Conservation (phyloP, 352 stramenopile species). For the Phytophthora boehmeriae region DNA sequence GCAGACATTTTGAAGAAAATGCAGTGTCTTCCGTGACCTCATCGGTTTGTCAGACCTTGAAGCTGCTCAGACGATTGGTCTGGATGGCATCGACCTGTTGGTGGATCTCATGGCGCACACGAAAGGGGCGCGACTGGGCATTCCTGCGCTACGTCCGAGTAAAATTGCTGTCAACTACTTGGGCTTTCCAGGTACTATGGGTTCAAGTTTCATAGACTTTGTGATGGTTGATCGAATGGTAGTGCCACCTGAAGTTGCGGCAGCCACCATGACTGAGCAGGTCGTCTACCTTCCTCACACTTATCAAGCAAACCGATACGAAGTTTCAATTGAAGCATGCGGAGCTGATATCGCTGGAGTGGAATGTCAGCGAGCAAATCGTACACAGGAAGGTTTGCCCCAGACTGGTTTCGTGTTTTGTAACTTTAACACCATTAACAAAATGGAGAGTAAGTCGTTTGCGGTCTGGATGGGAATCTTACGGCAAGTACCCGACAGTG, state of each 20-base stretch:
- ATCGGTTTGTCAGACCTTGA: slow-evolving; percentile 49
- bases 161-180: slow-evolving; percentile 89
- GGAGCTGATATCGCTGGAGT: not conserved
- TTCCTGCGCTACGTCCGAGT: slow-evolving; percentile 63
- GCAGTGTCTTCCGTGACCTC: slow-evolving; percentile 74
- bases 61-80: slow-evolving; percentile 54
- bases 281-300: slow-evolving; percentile 89
- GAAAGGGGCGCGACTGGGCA: slow-evolving; percentile 70
- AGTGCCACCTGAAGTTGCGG: slow-evolving; percentile 57
- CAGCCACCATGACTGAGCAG: slow-evolving; percentile 70
- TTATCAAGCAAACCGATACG: slow-evolving; percentile 93
- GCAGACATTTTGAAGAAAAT: slow-evolving; percentile 58
- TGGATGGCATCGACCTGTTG: slow-evolving; percentile 79
- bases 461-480: slow-evolving; percentile 90
- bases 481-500: slow-evolving; percentile 72
- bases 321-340: slow-evolving; percentile 44
- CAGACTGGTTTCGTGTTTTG: slow-evolving; percentile 67
- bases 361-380: slow-evolving; percentile 27
- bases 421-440: slow-evolving; percentile 95
- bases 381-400: slow-evolving; percentile 36
- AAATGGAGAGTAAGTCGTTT: slow-evolving; percentile 93
- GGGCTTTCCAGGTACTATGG: slow-evolving; percentile 90
- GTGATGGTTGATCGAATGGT: slow-evolving; percentile 75
- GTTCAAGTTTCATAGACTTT: slow-evolving; percentile 77
- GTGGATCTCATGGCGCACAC: slow-evolving; percentile 94